Evolutionary conservation across 208 protist species (phyloP).

Genomic region (Trypanosoma mega): DNA sequence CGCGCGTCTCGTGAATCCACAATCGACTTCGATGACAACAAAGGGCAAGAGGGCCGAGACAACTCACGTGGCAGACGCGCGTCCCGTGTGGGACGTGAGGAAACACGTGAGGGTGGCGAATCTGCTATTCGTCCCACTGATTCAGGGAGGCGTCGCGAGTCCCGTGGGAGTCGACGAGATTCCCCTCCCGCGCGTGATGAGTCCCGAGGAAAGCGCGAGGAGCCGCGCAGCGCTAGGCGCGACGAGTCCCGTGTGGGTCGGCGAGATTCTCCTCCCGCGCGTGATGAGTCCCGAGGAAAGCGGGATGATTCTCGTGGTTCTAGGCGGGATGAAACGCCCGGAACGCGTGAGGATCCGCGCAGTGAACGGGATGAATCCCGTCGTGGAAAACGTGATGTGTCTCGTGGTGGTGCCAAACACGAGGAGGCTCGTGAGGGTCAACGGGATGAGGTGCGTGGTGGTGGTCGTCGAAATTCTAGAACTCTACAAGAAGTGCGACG

Average conservation of each 20-base stretch:
- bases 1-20: neutral
- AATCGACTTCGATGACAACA: too few relatives aligned
- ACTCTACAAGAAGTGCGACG: neutral
- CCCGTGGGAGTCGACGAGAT: neutral
- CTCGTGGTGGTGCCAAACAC: neutral
- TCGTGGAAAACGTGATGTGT: neutral
- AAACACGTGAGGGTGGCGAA: slow-evolving; percentile 6
- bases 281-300: slow-evolving; percentile 1
- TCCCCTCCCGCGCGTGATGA: slow-evolving; percentile 8
- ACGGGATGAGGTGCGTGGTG: slow-evolving; percentile 4
- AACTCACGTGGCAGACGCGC: neutral
- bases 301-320: slow-evolving; percentile 6
- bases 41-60: too few relatives aligned
- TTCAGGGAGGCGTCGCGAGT: neutral
- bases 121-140: neutral
- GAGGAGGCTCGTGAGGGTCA: too few relatives aligned
- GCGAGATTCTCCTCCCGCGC: slow-evolving; percentile 9
- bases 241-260: neutral
- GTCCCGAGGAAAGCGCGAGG: neutral
- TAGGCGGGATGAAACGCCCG: slow-evolving; percentile 11
- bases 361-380: slow-evolving; percentile 4
- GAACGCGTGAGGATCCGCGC: slow-evolving; percentile 6
- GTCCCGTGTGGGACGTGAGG: slow-evolving; percentile 12
- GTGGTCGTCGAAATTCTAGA: slow-evolving; percentile 1
- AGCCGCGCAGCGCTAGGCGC: neutral